phyloP scores from a whole-genome alignment of 2,329 filamentous ascomycete species.

The Kalaharituber pfeilii region DNA sequence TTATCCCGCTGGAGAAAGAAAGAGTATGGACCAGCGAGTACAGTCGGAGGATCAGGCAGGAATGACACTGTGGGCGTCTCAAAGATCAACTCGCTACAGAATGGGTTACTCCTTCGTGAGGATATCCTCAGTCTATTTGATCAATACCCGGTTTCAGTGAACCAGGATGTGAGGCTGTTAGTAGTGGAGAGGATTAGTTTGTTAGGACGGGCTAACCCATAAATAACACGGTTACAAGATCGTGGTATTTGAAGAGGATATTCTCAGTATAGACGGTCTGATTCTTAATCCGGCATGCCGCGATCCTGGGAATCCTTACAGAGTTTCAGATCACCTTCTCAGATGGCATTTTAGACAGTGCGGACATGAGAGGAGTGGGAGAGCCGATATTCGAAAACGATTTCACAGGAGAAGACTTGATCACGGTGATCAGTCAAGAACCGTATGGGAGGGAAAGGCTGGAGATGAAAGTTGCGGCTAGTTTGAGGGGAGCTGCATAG shows the following conservation, averaged over 20 bases:
- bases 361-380: background rate
- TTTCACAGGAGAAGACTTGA: background rate
- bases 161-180: conserved; percentile 7
- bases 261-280: conserved; percentile 7
- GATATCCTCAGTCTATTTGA: conserved; percentile 5
- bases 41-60: background rate
- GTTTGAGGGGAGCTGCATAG: background rate
- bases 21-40: background rate
- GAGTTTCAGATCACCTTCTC: background rate
- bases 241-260: conserved; percentile 9
- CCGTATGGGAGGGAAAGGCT: background rate
- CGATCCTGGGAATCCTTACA: conserved; percentile 3
- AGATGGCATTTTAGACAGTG: background rate
- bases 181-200: background rate
- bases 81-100: conserved; percentile 6
- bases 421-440: background rate
- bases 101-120: conserved; percentile 1
- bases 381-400: too few species aligned
- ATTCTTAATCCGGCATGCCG: conserved; percentile 10
- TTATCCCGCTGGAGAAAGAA: conserved; percentile 7
- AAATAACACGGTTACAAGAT: conserved; percentile 13
- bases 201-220: conserved; percentile 2
- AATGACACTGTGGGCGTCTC: too few species aligned
- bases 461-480: background rate
- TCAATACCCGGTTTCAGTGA: conserved; percentile 10